Conservation (phyloP, 495 filamentous ascomycete genomes). For the Parachaetomium inaequale region DNA sequence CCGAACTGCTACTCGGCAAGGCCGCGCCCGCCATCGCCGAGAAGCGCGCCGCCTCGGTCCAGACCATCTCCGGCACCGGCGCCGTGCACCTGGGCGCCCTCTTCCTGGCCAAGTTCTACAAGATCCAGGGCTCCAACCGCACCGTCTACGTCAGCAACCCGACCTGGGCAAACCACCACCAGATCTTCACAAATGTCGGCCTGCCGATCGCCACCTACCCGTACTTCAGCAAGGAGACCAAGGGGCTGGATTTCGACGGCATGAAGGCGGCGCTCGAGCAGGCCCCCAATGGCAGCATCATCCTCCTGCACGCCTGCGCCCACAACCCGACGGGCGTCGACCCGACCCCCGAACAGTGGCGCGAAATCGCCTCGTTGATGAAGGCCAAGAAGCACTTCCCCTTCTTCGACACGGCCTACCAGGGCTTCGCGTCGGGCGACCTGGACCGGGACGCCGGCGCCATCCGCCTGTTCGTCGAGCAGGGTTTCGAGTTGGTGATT, state of each 20-base stretch:
- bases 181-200: slow-evolving; percentile 93
- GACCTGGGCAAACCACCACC: slow-evolving; percentile 98
- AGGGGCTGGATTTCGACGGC: slow-evolving; percentile 85
- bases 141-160: slow-evolving; percentile 85
- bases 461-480: slow-evolving; percentile 85
- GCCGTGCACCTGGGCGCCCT: slow-evolving; percentile 84
- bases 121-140: slow-evolving; percentile 60
- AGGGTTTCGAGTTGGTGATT: slow-evolving; percentile 93
- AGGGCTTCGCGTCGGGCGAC: slow-evolving; percentile 94
- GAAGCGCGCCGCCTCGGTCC: slow-evolving; percentile 69
- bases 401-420: slow-evolving; percentile 98
- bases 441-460: slow-evolving; percentile 82
- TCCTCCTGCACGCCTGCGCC: slow-evolving; percentile 93
- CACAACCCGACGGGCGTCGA: slow-evolving; percentile 99
- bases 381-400: slow-evolving; percentile 79
- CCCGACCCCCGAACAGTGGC: slow-evolving; percentile 92
- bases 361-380: slow-evolving; percentile 74
- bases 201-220: slow-evolving; percentile 79
- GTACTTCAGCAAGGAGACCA: slow-evolving; percentile 84
- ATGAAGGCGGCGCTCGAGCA: slow-evolving; percentile 65
- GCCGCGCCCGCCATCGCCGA: slow-evolving; percentile 78
- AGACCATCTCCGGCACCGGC: slow-evolving; percentile 90
- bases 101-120: slow-evolving; percentile 79
- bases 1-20: slow-evolving; percentile 80
- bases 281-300: slow-evolving; percentile 74